These are phyloP conservation scores for Boletus huronensis DNA, from an alignment of 768 basidiomycete genomes.

Conservation along the genomic window DNA sequence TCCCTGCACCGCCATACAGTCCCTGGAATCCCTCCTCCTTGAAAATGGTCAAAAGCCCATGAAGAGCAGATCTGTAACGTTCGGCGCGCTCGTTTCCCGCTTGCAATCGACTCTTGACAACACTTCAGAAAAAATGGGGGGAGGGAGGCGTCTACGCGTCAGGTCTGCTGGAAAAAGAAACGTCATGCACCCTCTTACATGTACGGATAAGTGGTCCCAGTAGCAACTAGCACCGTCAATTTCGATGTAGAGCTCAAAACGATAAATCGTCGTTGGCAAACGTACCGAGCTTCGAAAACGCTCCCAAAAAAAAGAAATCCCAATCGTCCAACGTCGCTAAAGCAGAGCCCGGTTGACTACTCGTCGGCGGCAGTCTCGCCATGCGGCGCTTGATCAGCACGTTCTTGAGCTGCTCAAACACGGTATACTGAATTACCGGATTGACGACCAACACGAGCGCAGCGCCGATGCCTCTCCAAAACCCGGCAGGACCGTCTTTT, in stretches of 20 bases:
- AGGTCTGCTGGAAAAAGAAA: not conserved
- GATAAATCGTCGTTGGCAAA: not conserved
- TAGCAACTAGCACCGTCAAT: slow-evolving; percentile 38
- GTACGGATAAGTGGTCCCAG: slow-evolving; percentile 67
- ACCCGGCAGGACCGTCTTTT: slow-evolving; percentile 70
- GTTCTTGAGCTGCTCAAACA: slow-evolving; percentile 94
- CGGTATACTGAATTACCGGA: slow-evolving; percentile 91
- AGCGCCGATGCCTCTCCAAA: slow-evolving; percentile 92
- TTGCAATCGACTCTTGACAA: slow-evolving; percentile 78
- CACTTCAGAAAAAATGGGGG: slow-evolving; percentile 29
- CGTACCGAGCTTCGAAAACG: slow-evolving; percentile 83
- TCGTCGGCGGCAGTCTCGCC: slow-evolving; percentile 46
- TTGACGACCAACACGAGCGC: slow-evolving; percentile 93
- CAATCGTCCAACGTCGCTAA: slow-evolving; percentile 65
- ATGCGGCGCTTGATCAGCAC: slow-evolving; percentile 62
- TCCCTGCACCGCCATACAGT: slow-evolving; percentile 80
- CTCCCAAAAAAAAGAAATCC: slow-evolving; percentile 95
- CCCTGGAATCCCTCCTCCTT: slow-evolving; percentile 78
- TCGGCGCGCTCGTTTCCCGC: slow-evolving; percentile 65
- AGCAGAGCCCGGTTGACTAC: slow-evolving; percentile 37
- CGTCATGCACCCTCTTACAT: slow-evolving; percentile 43
- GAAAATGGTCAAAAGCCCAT: slow-evolving; percentile 77
- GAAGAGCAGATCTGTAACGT: slow-evolving; percentile 70
- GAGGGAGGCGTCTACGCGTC: not conserved
- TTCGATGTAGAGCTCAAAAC: not conserved